Percentiles rank a stretch among this genome's conserved stretches.
Evolutionary conservation across 164 flowering plant species (phyloP).

Genomic region (Liriodendron chinense): DNA sequence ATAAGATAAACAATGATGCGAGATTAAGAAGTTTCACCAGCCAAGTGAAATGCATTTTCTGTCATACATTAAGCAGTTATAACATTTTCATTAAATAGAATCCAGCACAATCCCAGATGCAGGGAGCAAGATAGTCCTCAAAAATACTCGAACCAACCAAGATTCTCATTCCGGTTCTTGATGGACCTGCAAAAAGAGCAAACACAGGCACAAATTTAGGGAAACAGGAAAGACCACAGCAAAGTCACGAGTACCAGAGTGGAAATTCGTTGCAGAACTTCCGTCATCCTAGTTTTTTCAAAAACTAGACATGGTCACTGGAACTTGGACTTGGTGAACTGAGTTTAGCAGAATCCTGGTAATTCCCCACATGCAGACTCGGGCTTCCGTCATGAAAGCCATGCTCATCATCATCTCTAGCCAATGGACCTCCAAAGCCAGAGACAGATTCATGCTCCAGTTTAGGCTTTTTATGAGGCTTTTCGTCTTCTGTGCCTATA

Average conservation of each 20-base stretch:
- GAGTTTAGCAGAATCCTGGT: conserved; percentile 4
- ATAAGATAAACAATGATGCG: conserved; percentile 10
- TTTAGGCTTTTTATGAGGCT: background rate
- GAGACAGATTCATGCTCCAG: conserved; percentile 10
- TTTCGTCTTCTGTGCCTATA: conserved; percentile 7
- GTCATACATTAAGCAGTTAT: conserved; percentile 43
- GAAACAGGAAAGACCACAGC: conserved; percentile 19
- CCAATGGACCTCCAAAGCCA: conserved; percentile 2
- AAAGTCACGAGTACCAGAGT: conserved; percentile 25
- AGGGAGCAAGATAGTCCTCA: conserved; percentile 25
- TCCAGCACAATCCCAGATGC: conserved; percentile 25
- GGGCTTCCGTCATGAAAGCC: conserved; percentile 7
- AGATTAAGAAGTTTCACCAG: conserved; percentile 17
- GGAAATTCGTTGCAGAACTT: conserved; percentile 18
- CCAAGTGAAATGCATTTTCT: conserved; percentile 2
- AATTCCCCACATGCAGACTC: conserved; percentile 9
- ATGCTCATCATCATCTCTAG: conserved; percentile 15
- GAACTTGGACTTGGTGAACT: conserved; percentile 8
- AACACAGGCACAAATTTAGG: conserved; percentile 27
- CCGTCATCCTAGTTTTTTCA: conserved; percentile 12
- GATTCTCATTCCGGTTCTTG: conserved; percentile 23
- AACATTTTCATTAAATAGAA: conserved; percentile 43
- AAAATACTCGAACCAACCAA: conserved; percentile 26
- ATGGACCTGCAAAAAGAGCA: conserved; percentile 52
- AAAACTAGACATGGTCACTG: conserved; percentile 10